A percentile compares a stretch with the other conserved stretches of the same genome.
phyloP scores from a whole-genome alignment of 2,329 filamentous ascomycete genomes.

The Neurospora sp. region DNA sequence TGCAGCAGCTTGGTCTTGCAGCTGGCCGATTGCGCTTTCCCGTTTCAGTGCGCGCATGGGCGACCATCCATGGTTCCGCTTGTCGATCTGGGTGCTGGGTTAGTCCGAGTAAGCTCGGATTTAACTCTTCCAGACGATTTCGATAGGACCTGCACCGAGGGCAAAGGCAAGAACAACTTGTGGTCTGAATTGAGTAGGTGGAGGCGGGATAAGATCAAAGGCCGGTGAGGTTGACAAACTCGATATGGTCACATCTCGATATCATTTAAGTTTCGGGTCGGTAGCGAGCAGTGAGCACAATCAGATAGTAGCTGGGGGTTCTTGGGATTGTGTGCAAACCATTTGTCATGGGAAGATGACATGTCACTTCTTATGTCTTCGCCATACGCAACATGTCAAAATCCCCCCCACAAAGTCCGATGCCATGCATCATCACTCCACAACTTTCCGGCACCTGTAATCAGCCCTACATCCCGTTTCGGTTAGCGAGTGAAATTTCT shows the following conservation, averaged over 20 bases:
- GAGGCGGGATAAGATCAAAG: neutral
- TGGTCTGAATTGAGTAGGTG: neutral
- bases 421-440: neutral
- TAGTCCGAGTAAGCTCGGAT: neutral
- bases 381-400: neutral
- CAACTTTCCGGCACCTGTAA: neutral
- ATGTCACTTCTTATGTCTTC: neutral
- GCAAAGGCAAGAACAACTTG: neutral
- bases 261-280: neutral
- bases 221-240: neutral
- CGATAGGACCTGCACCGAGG: neutral
- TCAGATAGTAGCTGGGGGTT: neutral
- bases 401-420: neutral
- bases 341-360: neutral
- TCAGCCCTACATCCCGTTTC: neutral
- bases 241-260: neutral
- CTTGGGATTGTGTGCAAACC: neutral
- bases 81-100: constrained; percentile 34
- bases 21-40: constrained; percentile 56
- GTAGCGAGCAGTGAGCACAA: neutral
- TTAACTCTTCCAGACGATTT: neutral
- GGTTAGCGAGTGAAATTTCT: neutral
- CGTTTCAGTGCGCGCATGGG: constrained; percentile 79
- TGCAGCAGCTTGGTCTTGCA: constrained; percentile 47
- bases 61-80: constrained; percentile 55